Base-by-base conservation (phyloP, 2,329 filamentous ascomycete genomes). In the Clonostachys sp. region DNA sequence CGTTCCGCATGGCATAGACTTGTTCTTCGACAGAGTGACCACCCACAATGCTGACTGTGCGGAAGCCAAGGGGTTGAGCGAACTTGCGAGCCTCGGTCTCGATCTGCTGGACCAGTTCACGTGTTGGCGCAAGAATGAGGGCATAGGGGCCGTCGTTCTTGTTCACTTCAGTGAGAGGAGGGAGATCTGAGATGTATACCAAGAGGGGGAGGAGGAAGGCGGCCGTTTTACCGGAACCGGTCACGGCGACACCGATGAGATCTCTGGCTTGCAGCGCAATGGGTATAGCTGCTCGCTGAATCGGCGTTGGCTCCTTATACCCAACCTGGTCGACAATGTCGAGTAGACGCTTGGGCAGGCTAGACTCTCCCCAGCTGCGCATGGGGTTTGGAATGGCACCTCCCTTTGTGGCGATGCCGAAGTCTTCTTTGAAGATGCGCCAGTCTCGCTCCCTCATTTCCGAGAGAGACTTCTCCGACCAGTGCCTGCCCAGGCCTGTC, bases 341-440 rank as follows among this genome's bases (percentile, higher is more conserved):
- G 51, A 97, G 77, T 45, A 99, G 69, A 2, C 83, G 78, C 50
- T 80, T 77, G 4, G 94, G 91, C 38, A 99, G 75, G 6, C 77
- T 78, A 5, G 91, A 95, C 66, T 99, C 94, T 42, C 80, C 63
- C 94, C 94, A 99, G 56, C 78, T 90, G 44, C 94, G 90, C 91
- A 99, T 97, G 1, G 94, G 94, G 59, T 97, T 92, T 1, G 94
- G 94, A 48, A 97, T 90, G 24, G 80, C 78, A 41, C 92, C 92
- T 49, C 94, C 94, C 66, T 96, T 97, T 9, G 91, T 96, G 39
- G 86, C 79, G 63, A 99, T 99, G 57, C 94, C 95, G 72, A 96
- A 97, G 67, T 99, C 91, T 66, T 97, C 94, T 70, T 97, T 99
- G 83, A 99, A 96, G 58, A 99, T 97, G 62, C 94, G 89, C 94